Evolutionary conservation across 306 rosid species (phyloP).

Genomic region (Pterocarpus santalinus): DNA sequence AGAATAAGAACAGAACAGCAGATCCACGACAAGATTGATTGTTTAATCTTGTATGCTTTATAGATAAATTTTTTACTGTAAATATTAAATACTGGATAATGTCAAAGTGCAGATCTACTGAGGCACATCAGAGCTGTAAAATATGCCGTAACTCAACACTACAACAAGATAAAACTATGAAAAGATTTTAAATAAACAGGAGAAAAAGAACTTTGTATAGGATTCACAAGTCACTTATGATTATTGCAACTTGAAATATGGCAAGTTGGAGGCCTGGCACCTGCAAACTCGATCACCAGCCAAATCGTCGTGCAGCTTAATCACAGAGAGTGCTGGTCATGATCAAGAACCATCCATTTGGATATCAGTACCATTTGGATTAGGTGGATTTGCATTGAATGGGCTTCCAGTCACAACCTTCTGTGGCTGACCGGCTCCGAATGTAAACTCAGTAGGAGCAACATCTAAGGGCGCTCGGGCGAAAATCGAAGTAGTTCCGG

Average conservation of each 20-base stretch:
- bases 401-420: constrained; percentile 60
- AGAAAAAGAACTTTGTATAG: constrained; percentile 43
- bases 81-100: constrained; percentile 33
- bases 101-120: constrained; percentile 22
- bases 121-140: constrained; percentile 33
- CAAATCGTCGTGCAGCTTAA: constrained; percentile 50
- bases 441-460: constrained; percentile 76
- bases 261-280: constrained; percentile 25
- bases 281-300: constrained; percentile 17
- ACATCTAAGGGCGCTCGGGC: constrained; percentile 51
- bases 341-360: constrained; percentile 85
- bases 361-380: constrained; percentile 72
- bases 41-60: constrained; percentile 30
- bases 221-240: constrained; percentile 50
- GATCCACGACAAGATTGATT: background rate
- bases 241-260: constrained; percentile 47
- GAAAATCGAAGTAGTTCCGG: constrained; percentile 69
- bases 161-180: constrained; percentile 45
- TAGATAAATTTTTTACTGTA: constrained; percentile 10
- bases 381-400: constrained; percentile 55
- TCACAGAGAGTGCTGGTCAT: constrained; percentile 47
- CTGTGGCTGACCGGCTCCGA: constrained; percentile 71
- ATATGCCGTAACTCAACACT: constrained; percentile 34
- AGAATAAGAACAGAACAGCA: background rate
- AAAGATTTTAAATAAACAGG: constrained; percentile 36